Evolutionary conservation across 2,329 filamentous ascomycete species (phyloP), one percentile per base, ranked within the genome.

Genomic region (Hymenoscyphus occultus): DNA sequence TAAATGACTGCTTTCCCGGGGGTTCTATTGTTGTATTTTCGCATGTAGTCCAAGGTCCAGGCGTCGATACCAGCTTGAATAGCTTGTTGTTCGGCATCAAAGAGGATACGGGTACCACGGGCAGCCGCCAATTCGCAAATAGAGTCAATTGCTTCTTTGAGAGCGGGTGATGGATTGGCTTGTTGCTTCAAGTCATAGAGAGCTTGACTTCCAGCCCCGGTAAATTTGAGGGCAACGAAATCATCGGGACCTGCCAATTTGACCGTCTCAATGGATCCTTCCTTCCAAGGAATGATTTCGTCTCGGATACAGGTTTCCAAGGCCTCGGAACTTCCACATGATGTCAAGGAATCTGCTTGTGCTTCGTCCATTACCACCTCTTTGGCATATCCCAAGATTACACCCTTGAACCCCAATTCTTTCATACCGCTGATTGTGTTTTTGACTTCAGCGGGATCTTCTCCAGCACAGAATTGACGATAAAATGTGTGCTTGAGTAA

Each of bases 401-500:
- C 90, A 13, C 93, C 93, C 31, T 85, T 86, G 74, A 92, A 96
- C 1, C 93, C 93, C 56, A 94, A 86, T 39, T 81, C 77, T 76
- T 92, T 91, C 10, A 96, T 81, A 1, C 82, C 80, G 1, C 82
- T 74, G 39, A 92, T 85, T 0, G 90, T 93, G 39, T 76, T 78
- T 54, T 81, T 80, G 1, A 96, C 89, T 77, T 97, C 91, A 1
- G 76, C 72, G 0, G 84, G 81, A 59, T 85, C 90, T 77, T 93
- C 90, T 35, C 93, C 93, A 0, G 91, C 92, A 77, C 93, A 97
- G 77, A 96, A 97, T 73, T 97, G 93, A 31, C 88, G 87, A 76
- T 97, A 97, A 72, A 97, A 93, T 0, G 92, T 96, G 74, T 88
- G 85, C 76, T 93, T 92, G 60, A 97, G 81, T 54, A 93, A 74